A percentile compares a stretch with the other conserved stretches of the same genome.
phyloP scores from a whole-genome alignment of 257 asterid genomes.

The Cordia subcordata region DNA sequence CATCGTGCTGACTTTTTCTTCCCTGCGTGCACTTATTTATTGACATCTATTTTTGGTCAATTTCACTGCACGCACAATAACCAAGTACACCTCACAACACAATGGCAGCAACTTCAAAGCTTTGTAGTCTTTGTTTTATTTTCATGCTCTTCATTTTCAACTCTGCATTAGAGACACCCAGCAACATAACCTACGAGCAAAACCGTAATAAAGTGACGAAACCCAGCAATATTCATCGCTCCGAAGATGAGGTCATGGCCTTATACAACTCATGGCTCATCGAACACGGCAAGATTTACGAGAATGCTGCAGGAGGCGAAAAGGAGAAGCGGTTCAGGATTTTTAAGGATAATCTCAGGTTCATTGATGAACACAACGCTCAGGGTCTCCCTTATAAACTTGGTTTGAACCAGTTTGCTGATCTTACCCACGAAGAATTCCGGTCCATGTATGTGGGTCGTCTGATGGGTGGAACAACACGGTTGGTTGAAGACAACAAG shows the following conservation, averaged over 20 bases:
- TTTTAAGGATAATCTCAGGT: slow-evolving; percentile 67
- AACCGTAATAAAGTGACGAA: slow-evolving; percentile 26
- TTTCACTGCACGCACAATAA: too few species aligned
- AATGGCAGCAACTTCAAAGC: slow-evolving; percentile 50
- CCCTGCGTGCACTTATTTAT: too few species aligned
- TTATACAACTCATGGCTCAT: slow-evolving; percentile 78
- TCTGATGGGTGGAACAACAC: slow-evolving; percentile 29
- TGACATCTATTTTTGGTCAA: too few species aligned
- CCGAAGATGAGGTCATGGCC: slow-evolving; percentile 29
- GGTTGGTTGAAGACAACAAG: slow-evolving; percentile 19
- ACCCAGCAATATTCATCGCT: not conserved
- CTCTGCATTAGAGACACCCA: slow-evolving; percentile 70
- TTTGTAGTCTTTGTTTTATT: slow-evolving; percentile 17
- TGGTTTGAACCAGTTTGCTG: slow-evolving; percentile 76
- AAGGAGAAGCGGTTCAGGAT: slow-evolving; percentile 63
- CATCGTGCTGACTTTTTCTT: too few species aligned
- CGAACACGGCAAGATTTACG: slow-evolving; percentile 53
- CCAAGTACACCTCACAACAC: too few species aligned
- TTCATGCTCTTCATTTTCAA: slow-evolving; percentile 32
- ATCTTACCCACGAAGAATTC: slow-evolving; percentile 77
- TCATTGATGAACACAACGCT: slow-evolving; percentile 59
- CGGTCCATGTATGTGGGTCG: slow-evolving; percentile 49
- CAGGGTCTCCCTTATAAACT: slow-evolving; percentile 40
- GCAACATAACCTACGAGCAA: slow-evolving; percentile 43
- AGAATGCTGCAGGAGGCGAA: slow-evolving; percentile 69